Evolutionary conservation across 2,329 filamentous ascomycete species (phyloP), one percentile per base, ranked within the genome.

Genomic region (Gaeumannomyces tritici): DNA sequence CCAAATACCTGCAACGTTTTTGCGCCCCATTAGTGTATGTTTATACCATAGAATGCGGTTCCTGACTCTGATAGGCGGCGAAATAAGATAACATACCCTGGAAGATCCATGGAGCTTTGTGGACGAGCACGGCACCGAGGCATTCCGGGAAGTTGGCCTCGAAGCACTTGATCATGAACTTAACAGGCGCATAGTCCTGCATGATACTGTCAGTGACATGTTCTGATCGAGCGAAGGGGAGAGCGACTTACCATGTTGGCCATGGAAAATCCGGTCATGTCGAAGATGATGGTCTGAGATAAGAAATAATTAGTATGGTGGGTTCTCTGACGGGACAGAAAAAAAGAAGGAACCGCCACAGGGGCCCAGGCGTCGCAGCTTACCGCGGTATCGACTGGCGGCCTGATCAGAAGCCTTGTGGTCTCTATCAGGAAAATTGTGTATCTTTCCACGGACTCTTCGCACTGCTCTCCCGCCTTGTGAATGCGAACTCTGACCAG

Each of bases 141-240:
- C 87, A 93, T 74, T 99, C 95, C 0, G 95, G 95, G 69, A 98
- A 99, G 73, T 99, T 98, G 64, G 95, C 95, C 77, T 99, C 95
- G 72, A 99, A 99, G 74, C 93, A 96, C 75, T 96, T 96, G 75
- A 99, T 97, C 89, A 99, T 97, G 77, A 98, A 99, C 71, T 96
- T 99, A 63, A 99, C 91, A 1, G 95, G 93, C 0, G 90, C 85
- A 73, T 98, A 98, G 74, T 99, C 95, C 86, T 89, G 63, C 15
- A 12, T 24, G 18, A 55, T 24, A 18, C 18, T 9, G 21, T 21
- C 18, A 28, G 31, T 29, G 28, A 12, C 55, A 26, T 27, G 24
- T 13, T n/a, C n/a, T 6, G 9, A 5, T 13, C 26, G 12, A 27
- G 18, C 29, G 11, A 31, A 21, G 57, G 47, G 29, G 27, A 15